Evolutionary conservation across 2,329 filamentous ascomycete species (phyloP).

Genomic region (Penicillium sp.): DNA sequence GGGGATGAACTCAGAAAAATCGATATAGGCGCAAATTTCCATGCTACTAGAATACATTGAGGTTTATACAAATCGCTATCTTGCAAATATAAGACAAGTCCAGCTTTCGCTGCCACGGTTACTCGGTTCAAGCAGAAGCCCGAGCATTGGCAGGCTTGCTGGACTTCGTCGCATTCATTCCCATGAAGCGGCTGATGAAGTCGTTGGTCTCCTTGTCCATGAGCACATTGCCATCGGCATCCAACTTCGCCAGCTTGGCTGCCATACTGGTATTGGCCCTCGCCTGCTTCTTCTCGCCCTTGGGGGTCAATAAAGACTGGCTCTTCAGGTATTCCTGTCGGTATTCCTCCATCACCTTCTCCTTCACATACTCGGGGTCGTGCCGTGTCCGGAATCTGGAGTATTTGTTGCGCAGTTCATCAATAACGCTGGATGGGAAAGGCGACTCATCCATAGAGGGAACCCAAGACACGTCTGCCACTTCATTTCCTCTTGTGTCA

Average conservation of each 20-base stretch:
- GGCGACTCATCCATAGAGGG: constrained; percentile 76
- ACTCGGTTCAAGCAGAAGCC: constrained; percentile 10
- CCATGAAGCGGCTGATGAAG: constrained; percentile 41
- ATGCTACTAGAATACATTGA: constrained; percentile 27
- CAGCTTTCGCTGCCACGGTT: background rate
- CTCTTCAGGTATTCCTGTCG: constrained; percentile 47
- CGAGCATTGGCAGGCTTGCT: constrained; percentile 6
- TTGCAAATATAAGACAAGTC: constrained; percentile 10
- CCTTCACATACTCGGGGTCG: constrained; percentile 68
- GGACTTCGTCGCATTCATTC: constrained; percentile 4
- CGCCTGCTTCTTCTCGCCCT: constrained; percentile 43
- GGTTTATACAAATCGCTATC: constrained; percentile 29
- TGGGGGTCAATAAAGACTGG: constrained; percentile 49
- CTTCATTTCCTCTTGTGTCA: constrained; percentile 75
- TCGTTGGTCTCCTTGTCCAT: constrained; percentile 33
- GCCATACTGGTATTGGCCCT: constrained; percentile 38
- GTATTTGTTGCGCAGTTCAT: constrained; percentile 84
- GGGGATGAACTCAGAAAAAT: background rate
- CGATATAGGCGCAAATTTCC: constrained; percentile 8
- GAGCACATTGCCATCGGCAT: constrained; percentile 39
- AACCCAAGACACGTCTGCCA: constrained; percentile 72
- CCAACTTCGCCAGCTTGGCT: constrained; percentile 34
- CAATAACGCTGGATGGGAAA: constrained; percentile 73
- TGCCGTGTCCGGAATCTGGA: constrained; percentile 79
- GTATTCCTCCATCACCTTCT: constrained; percentile 61